Evolutionary conservation across 2,329 filamentous ascomycete genomes (phyloP), one percentile per base, ranked within the genome.

Genomic region (Madurella fahalii): DNA sequence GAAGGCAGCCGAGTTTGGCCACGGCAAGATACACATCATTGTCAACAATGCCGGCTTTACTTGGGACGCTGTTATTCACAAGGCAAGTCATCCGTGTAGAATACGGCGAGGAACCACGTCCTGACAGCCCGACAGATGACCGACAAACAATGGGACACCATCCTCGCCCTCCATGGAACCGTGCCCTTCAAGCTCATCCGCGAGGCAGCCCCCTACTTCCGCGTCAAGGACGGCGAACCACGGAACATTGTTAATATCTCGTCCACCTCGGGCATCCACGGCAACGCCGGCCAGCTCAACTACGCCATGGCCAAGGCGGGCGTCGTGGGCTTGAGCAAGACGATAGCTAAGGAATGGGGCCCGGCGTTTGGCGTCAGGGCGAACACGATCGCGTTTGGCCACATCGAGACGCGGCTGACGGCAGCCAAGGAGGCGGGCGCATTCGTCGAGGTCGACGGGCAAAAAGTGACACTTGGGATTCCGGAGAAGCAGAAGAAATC

Each of bases 11-110:
- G 86, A 85, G 46, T 95, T 95, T 67, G 91, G 91, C 55, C 76
- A 80, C 60, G 90, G 90, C 66, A 95, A 95, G 77, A 91, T 96
- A 59, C 87, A 95, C 71, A 87, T 94, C 68, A 86, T 95, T 53
- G 88, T 95, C 56, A 95, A 95, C 73, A 95, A 95, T 69, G 91
- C 90, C 0, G 90, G 90, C 41, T 95, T 90, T 73, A 95, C 91
- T 1, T 95, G 90, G 89, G 91, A 96, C 70, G 91, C 87, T 7
- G 90, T 95, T 40, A 90, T 95, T 62, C 89, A 95, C 78, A 95
- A 94, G 63, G 66, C 60, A 37, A 18, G 31, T 9, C 9, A 17
- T 13, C 13, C 11, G 20, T 25, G 4, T 7, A 7, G 25, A 25
- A 25, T 7, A 25, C 25, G 25, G 25, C 7, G 25, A 25, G 25